Percentiles rank a stretch among this genome's conserved stretches.
Conservation (phyloP, 805 yeast species). For the Cyberlindnera mycetangii region DNA sequence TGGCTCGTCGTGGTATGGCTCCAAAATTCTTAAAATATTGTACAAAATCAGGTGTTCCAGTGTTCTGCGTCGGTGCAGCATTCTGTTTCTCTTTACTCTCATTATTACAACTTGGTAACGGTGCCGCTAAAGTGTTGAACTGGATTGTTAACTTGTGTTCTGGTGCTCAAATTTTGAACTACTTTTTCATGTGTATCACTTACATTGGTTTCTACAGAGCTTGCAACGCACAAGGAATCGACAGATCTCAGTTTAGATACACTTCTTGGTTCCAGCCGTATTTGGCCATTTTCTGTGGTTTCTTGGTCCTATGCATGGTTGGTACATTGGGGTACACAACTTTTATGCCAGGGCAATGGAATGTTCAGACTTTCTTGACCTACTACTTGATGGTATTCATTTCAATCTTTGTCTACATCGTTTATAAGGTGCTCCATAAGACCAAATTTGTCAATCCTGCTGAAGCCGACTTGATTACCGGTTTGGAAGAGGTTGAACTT, state of each 20-base stretch:
- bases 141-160: constrained; percentile 74
- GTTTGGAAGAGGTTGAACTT: constrained; percentile 52
- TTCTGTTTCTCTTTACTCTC: constrained; percentile 59
- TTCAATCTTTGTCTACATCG: constrained; percentile 41
- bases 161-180: constrained; percentile 61
- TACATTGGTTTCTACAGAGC: constrained; percentile 65
- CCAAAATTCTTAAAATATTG: constrained; percentile 61
- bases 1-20: constrained; percentile 55
- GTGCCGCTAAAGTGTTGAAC: constrained; percentile 58
- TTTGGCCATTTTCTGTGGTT: constrained; percentile 44
- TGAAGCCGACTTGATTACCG: constrained; percentile 53
- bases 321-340: constrained; percentile 65
- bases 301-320: constrained; percentile 46
- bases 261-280: constrained; percentile 60
- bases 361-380: constrained; percentile 58
- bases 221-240: constrained; percentile 47
- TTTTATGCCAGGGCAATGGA: constrained; percentile 69
- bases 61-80: constrained; percentile 55
- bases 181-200: constrained; percentile 52
- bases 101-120: constrained; percentile 57
- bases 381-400: constrained; percentile 70
- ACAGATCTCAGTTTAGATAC: constrained; percentile 39
- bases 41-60: constrained; percentile 68
- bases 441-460: constrained; percentile 42
- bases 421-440: constrained; percentile 47